Base-by-base conservation (phyloP, 2,329 filamentous ascomycete species). In the Aspergillus sclerotialis region DNA sequence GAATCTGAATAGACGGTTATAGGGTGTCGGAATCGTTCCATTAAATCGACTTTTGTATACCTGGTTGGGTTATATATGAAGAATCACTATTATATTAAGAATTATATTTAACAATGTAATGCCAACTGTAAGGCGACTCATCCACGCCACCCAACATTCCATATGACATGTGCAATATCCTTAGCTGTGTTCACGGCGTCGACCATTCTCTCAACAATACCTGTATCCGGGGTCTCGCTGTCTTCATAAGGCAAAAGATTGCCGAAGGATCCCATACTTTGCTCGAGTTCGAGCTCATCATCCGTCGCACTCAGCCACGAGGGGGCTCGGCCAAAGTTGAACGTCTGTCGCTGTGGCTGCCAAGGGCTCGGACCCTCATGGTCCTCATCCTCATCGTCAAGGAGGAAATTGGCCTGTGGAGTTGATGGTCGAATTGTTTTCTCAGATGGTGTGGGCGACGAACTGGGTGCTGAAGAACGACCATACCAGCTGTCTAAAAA, bases 231-330 rank as follows among this genome's bases (percentile, higher is more conserved):
- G 6, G 65, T 61, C 44, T 87, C 84, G 40, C 78, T 78, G 48
- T 88, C 82, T 48, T 88, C 84, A 48, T 81, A 83, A 6, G 87
- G 85, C 83, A 93, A 89, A 50, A 94, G 83, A 85, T 94, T 93
- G 47, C 87, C 88, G 25, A 86, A 92, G 32, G 79, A 71, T 13
- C 86, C 93, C 46, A 88, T 75, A 28, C 55, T 54, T 8, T 64
- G 61, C 3, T 72, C 62, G 32, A 74, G 68, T 27, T 77, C 74
- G 29, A 78, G 69, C 18, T 78, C 72, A 8, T 76, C 59, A 40
- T 54, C 44, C 3, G 53, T 37, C 21, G 51, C 41, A 44, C 61
- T 39, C 44, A 47, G 63, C 64, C 38, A 60, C 5, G 57, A 46
- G 14, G 47, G 52, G 35, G 41, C 43, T 19, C 33, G 44, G 18